These are phyloP conservation scores for Lecanicillium sp. DNA, from an alignment of 2,329 filamentous ascomycete genomes.

Conservation along the genomic window DNA sequence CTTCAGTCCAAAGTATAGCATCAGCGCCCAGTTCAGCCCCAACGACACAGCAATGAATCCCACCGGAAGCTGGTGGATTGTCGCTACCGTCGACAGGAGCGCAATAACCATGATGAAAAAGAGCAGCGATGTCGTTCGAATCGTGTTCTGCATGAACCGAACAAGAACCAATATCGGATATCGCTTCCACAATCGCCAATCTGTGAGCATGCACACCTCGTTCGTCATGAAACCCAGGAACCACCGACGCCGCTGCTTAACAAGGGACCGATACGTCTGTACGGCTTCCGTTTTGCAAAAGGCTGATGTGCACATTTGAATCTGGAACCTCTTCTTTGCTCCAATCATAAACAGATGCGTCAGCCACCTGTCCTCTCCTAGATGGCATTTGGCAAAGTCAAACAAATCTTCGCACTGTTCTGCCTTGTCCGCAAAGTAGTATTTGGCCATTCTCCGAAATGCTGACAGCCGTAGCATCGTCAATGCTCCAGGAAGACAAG, in stretches of 20 bases:
- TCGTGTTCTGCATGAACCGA: conserved; percentile 92
- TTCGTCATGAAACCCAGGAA: conserved; percentile 97
- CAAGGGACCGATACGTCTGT: conserved; percentile 74
- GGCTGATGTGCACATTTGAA: conserved; percentile 94
- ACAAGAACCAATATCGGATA: conserved; percentile 84
- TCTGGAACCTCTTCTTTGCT: conserved; percentile 86
- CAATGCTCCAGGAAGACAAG: conserved; percentile 88
- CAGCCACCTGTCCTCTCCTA: conserved; percentile 94
- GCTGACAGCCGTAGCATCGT: conserved; percentile 95
- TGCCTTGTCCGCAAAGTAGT: conserved; percentile 96
- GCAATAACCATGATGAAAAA: conserved; percentile 93
- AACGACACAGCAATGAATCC: conserved; percentile 92
- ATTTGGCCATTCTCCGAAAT: conserved; percentile 93
- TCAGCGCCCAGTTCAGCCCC: conserved; percentile 88
- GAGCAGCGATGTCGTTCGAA: conserved; percentile 84
- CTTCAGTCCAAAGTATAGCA: conserved; percentile 90
- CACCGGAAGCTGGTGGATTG: conserved; percentile 71
- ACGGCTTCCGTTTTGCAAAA: conserved; percentile 99
- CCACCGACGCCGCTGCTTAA: conserved; percentile 95
- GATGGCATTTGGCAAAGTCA: conserved; percentile 90
- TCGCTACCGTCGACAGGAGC: conserved; percentile 76
- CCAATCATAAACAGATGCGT: conserved; percentile 99
- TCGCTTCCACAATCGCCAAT: conserved; percentile 82
- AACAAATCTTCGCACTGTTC: conserved; percentile 95
- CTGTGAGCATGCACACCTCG: conserved; percentile 96